Evolutionary conservation across 2,329 filamentous ascomycete genomes (phyloP).

Genomic region (Hypoxylon sp.): DNA sequence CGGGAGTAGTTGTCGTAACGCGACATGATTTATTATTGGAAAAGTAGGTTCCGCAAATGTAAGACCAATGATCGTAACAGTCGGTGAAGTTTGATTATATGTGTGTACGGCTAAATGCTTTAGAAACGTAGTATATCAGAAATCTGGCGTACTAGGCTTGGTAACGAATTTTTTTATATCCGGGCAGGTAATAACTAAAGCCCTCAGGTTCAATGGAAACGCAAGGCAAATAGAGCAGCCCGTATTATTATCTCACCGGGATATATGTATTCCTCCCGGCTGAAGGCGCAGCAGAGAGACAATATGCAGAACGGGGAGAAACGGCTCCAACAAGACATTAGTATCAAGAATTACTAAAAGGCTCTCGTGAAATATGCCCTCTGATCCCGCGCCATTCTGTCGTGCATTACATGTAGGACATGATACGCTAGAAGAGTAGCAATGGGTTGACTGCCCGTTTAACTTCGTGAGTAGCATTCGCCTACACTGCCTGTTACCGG

Average conservation of each 20-base stretch:
- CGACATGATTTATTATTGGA: constrained; percentile 46
- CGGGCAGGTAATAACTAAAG: constrained; percentile 11
- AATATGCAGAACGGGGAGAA: constrained; percentile 26
- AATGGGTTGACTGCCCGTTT: constrained; percentile 19
- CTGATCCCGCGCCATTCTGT: constrained; percentile 35
- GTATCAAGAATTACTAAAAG: constrained; percentile 39
- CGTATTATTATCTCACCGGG: constrained; percentile 37
- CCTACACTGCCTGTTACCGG: constrained; percentile 27
- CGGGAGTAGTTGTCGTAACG: constrained; percentile 49
- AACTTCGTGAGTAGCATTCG: constrained; percentile 20
- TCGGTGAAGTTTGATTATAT: constrained; percentile 6
- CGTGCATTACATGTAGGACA: constrained; percentile 35
- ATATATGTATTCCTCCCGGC: constrained; percentile 33
- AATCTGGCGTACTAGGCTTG: constrained; percentile 11
- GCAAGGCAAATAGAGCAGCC: constrained; percentile 19
- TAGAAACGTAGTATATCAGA: constrained; percentile 12
- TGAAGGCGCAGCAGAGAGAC: constrained; percentile 34
- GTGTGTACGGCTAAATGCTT: constrained; percentile 17
- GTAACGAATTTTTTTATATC: constrained; percentile 30
- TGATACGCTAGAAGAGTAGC: constrained; percentile 43
- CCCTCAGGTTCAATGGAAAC: constrained; percentile 18
- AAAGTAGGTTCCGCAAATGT: constrained; percentile 23
- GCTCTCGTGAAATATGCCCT: constrained; percentile 27
- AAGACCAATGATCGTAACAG: constrained; percentile 10
- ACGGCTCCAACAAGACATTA: constrained; percentile 26